A percentile compares a stretch with the other conserved stretches of the same genome.
Evolutionary conservation across 1,284 basidiomycete species (phyloP).

Genomic region (Laetiporus sulphureus): DNA sequence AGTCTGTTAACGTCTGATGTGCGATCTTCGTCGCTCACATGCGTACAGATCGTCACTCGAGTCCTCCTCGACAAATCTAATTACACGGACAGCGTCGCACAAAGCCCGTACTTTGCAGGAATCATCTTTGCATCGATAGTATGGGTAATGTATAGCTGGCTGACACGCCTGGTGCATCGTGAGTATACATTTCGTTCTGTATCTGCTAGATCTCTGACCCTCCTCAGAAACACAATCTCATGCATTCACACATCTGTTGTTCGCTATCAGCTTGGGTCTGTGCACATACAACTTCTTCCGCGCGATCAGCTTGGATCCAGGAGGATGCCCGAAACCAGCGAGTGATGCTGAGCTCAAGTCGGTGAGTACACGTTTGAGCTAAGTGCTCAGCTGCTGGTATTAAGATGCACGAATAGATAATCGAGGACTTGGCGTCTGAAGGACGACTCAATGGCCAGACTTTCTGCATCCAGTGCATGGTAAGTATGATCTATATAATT

Average conservation of each 20-base stretch:
- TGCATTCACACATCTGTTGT: constrained; percentile 68
- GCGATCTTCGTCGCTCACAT: no score
- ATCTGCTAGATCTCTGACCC: background rate
- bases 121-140: constrained; percentile 84
- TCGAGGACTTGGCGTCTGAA: constrained; percentile 85
- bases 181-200: constrained; percentile 27
- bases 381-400: background rate
- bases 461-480: constrained; percentile 95
- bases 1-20: no score
- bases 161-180: constrained; percentile 68
- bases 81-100: constrained; percentile 71
- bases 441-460: constrained; percentile 91
- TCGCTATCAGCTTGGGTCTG: constrained; percentile 63
- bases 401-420: constrained; percentile 46
- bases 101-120: constrained; percentile 87
- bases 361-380: constrained; percentile 32
- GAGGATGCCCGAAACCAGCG: constrained; percentile 76
- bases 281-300: constrained; percentile 91
- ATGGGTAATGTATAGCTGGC: constrained; percentile 86
- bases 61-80: constrained; percentile 74
- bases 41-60: constrained; percentile 67
- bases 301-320: constrained; percentile 84
- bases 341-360: constrained; percentile 81
- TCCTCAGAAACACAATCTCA: constrained; percentile 65
- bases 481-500: constrained; percentile 21